Conservation (phyloP, 1,284 basidiomycete species). For the Fomitopsis pinicola region DNA sequence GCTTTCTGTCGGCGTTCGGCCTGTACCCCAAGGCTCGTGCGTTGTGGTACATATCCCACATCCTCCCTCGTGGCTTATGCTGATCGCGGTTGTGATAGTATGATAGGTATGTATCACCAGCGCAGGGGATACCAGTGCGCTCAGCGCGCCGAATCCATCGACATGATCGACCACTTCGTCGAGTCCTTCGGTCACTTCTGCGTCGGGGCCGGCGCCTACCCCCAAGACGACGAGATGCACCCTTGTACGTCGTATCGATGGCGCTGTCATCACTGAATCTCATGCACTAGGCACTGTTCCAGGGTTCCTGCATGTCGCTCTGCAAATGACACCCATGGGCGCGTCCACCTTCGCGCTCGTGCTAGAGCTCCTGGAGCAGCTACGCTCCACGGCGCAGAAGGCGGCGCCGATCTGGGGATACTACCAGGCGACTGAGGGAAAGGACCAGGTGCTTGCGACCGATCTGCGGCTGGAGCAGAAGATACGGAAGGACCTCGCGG, state of each 20-base stretch:
- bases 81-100: constrained; percentile 15
- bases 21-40: constrained; percentile 34
- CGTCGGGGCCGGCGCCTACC: constrained; percentile 23
- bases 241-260: background rate
- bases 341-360: constrained; percentile 8
- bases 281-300: background rate
- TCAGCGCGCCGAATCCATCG: background rate
- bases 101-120: constrained; percentile 31
- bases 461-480: constrained; percentile 6
- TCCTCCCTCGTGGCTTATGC: background rate
- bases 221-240: constrained; percentile 32
- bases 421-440: constrained; percentile 8
- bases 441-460: background rate
- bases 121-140: constrained; percentile 8
- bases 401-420: constrained; percentile 23
- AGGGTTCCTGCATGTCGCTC: constrained; percentile 15
- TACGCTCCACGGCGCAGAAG: constrained; percentile 15
- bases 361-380: constrained; percentile 10
- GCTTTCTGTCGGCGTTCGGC: constrained; percentile 29
- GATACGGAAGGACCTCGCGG: background rate
- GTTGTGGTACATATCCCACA: constrained; percentile 27
- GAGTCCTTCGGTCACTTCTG: constrained; percentile 24
- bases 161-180: constrained; percentile 4
- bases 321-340: constrained; percentile 9
- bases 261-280: background rate